phyloP scores from a whole-genome alignment of 352 stramenopile genomes.

The Elongisporangium prolatum region DNA sequence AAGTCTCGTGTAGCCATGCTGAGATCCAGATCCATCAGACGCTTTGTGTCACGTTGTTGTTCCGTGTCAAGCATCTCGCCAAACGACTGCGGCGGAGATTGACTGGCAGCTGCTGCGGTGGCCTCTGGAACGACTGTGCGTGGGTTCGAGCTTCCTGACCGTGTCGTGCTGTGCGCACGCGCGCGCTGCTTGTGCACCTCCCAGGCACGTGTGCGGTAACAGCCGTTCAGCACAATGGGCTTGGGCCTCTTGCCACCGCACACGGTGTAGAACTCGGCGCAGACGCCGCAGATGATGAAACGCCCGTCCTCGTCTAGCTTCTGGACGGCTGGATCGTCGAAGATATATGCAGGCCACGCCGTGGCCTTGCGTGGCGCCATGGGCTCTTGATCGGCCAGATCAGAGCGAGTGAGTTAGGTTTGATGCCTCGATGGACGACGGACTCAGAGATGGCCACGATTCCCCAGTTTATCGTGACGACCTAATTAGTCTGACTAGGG shows the following conservation, averaged over 20 bases:
- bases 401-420: background rate
- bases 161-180: background rate
- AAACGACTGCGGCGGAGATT: background rate
- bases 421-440: no score
- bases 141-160: background rate
- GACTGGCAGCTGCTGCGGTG: background rate
- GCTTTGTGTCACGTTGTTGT: background rate
- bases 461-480: no score
- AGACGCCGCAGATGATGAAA: background rate
- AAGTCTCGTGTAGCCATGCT: background rate
- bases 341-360: background rate
- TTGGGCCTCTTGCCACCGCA: background rate
- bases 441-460: background rate
- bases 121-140: background rate
- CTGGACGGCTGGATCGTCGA: background rate
- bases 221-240: background rate
- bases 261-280: background rate
- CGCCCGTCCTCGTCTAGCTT: background rate
- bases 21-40: background rate
- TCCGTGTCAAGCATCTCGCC: background rate
- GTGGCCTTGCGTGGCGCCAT: background rate
- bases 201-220: background rate
- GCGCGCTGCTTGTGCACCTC: background rate
- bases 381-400: background rate
- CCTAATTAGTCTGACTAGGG: no score